Percentiles rank a stretch among this genome's conserved stretches.
These are phyloP conservation scores for Zygoascus bituminiphila DNA, from an alignment of 805 yeast genomes.

Conservation along the genomic window DNA sequence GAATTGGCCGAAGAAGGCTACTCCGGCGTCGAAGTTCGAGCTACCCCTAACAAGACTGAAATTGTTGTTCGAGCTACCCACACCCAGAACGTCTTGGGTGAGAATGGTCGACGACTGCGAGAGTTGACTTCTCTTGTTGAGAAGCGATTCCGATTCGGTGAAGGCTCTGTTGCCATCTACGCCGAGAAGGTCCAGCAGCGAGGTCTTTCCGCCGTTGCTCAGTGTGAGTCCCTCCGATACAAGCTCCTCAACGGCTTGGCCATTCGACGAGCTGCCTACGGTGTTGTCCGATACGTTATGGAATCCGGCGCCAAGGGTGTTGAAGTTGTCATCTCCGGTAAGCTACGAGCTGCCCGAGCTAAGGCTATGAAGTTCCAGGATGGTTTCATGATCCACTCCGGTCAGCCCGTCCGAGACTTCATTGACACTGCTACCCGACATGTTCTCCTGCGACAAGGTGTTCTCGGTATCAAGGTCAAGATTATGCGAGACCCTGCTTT, in stretches of 20 bases:
- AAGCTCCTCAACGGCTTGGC: slow-evolving; percentile 98
- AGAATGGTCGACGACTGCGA: slow-evolving; percentile 99
- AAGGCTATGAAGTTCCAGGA: slow-evolving; percentile 99
- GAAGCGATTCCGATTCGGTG: slow-evolving; percentile 96
- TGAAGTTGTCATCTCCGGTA: slow-evolving; percentile 99
- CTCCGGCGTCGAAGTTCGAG: slow-evolving; percentile 99
- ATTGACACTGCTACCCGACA: slow-evolving; percentile 98
- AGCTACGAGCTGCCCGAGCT: slow-evolving; percentile 99
- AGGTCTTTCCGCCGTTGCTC: slow-evolving; percentile 99
- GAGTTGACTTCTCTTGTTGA: slow-evolving; percentile 95
- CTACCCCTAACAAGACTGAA: slow-evolving; percentile 96
- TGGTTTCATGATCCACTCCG: slow-evolving; percentile 99
- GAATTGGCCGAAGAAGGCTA: slow-evolving; percentile 99
- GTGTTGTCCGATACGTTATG: slow-evolving; percentile 99
- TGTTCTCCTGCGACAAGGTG: slow-evolving; percentile 99
- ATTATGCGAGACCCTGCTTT: slow-evolving; percentile 94
- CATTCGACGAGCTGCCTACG: slow-evolving; percentile 99
- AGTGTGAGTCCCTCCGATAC: slow-evolving; percentile 98
- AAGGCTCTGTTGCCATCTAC: slow-evolving; percentile 87
- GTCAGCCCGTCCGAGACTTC: slow-evolving; percentile 99
- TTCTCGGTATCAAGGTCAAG: slow-evolving; percentile 98
- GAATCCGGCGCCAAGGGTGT: slow-evolving; percentile 99
- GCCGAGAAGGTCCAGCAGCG: slow-evolving; percentile 99
- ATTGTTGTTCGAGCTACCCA: slow-evolving; percentile 98
- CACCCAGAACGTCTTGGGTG: slow-evolving; percentile 98